Evolutionary conservation across 2,329 filamentous ascomycete species (phyloP).

Genomic region (Cadophora luteo-olivacea): DNA sequence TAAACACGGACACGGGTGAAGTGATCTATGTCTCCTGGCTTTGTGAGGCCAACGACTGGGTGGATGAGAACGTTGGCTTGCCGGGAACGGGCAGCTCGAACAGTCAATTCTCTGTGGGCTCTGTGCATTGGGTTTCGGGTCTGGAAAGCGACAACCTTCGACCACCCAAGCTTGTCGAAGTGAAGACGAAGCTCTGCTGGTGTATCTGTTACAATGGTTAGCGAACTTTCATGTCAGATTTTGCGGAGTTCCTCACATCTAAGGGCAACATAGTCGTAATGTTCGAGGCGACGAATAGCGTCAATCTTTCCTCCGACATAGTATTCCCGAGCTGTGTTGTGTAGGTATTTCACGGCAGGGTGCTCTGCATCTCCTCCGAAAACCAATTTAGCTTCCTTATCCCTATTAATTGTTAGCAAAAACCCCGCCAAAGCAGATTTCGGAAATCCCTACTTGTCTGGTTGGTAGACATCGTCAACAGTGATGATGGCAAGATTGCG

Average conservation of each 20-base stretch:
- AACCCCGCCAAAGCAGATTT: not conserved
- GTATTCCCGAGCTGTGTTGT: slow-evolving; percentile 80
- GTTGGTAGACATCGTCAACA: slow-evolving; percentile 92
- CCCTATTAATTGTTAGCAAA: slow-evolving; percentile 55
- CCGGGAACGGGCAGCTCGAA: slow-evolving; percentile 92
- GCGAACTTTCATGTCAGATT: too few relatives aligned
- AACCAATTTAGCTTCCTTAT: slow-evolving; percentile 89
- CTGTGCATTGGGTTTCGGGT: slow-evolving; percentile 99
- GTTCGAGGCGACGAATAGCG: slow-evolving; percentile 91
- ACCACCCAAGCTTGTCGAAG: slow-evolving; percentile 99
- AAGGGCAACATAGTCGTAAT: slow-evolving; percentile 98
- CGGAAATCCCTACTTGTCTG: slow-evolving; percentile 77
- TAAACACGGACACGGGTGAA: slow-evolving; percentile 99
- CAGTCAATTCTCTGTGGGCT: slow-evolving; percentile 96
- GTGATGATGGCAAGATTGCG: slow-evolving; percentile 94
- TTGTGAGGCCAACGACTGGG: slow-evolving; percentile 96
- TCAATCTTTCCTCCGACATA: slow-evolving; percentile 97
- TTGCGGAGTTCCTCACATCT: slow-evolving; percentile 71
- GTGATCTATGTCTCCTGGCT: slow-evolving; percentile 99
- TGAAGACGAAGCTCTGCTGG: slow-evolving; percentile 93
- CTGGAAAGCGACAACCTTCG: slow-evolving; percentile 97
- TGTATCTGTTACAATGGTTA: too few relatives aligned
- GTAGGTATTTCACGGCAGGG: slow-evolving; percentile 91
- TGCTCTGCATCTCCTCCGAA: slow-evolving; percentile 92
- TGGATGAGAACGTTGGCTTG: slow-evolving; percentile 99